Percentiles rank a stretch among this genome's conserved stretches.
Conservation (phyloP, 2,329 filamentous ascomycete genomes). For the Ilyonectria robusta region DNA sequence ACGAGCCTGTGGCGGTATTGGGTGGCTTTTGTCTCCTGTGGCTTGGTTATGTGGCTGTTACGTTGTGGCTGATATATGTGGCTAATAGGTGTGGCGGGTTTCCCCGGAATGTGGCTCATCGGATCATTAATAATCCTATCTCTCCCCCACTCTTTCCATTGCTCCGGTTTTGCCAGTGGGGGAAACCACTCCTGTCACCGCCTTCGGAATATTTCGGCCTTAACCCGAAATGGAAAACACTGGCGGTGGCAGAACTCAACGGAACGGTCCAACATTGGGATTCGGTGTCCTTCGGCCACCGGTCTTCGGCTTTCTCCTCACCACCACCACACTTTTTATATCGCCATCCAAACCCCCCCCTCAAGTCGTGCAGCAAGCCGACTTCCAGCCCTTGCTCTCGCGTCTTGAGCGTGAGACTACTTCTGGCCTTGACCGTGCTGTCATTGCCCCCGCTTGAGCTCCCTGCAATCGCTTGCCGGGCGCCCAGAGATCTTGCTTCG, state of each 20-base stretch:
- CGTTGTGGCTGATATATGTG: neutral
- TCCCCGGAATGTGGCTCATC: neutral
- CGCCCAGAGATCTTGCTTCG: constrained; percentile 5
- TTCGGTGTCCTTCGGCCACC: constrained; percentile 31
- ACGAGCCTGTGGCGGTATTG: neutral
- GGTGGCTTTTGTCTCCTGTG: neutral
- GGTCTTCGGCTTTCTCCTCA: constrained; percentile 35
- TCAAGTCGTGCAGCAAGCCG: constrained; percentile 22
- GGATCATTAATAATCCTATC: constrained; percentile 19
- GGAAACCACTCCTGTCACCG: constrained; percentile 22
- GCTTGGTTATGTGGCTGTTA: neutral
- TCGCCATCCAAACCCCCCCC: constrained; percentile 20
- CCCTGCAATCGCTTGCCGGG: constrained; percentile 4
- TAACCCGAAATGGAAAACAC: constrained; percentile 19
- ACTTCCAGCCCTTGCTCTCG: constrained; percentile 3
- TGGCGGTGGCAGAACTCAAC: constrained; percentile 33
- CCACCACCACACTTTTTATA: constrained; percentile 22
- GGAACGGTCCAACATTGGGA: constrained; percentile 24
- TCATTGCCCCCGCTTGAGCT: constrained; percentile 9
- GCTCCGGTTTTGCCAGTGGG: neutral
- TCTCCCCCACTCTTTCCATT: constrained; percentile 3
- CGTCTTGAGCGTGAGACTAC: constrained; percentile 15
- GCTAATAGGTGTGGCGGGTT: neutral
- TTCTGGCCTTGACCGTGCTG: constrained; percentile 12
- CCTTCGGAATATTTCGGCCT: constrained; percentile 2